Percentiles rank a stretch among this genome's conserved stretches.
phyloP scores from a whole-genome alignment of 2,329 filamentous ascomycete species.

The Penicillium brevicompactum region DNA sequence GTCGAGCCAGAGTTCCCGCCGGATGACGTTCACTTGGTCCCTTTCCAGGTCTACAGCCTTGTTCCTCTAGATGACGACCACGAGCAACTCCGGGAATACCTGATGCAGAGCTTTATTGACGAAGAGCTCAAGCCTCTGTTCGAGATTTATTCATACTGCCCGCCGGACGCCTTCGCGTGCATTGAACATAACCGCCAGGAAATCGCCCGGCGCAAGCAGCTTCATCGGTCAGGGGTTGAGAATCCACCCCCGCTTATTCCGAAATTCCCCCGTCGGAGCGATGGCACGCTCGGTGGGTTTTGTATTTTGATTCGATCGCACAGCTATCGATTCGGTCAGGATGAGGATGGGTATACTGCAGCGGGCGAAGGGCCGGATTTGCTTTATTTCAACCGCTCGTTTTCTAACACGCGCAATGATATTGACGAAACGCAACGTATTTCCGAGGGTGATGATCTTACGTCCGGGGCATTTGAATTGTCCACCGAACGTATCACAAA shows the following conservation, averaged over 20 bases:
- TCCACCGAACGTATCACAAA: constrained; percentile 3
- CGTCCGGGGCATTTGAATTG: constrained; percentile 11
- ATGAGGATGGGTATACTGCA: background rate
- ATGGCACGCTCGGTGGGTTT: constrained; percentile 5
- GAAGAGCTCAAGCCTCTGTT: constrained; percentile 17
- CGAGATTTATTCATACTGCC: constrained; percentile 22
- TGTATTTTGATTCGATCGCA: constrained; percentile 18
- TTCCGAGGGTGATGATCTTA: background rate
- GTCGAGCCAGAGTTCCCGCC: constrained; percentile 7
- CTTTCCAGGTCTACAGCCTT: constrained; percentile 18
- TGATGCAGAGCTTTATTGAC: constrained; percentile 7
- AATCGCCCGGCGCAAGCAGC: constrained; percentile 20
- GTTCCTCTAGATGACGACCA: constrained; percentile 9
- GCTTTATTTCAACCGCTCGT: constrained; percentile 19
- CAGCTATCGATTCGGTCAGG: constrained; percentile 16
- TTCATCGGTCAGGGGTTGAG: constrained; percentile 6
- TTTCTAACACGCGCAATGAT: constrained; percentile 6
- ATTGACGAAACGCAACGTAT: background rate
- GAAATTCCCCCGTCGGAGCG: background rate
- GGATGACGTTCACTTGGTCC: background rate
- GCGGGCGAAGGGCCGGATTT: constrained; percentile 12
- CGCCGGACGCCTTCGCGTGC: constrained; percentile 17
- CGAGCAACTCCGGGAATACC: constrained; percentile 13
- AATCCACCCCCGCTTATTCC: constrained; percentile 16
- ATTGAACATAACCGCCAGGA: constrained; percentile 18